Base-by-base conservation (phyloP, 1,284 basidiomycete species). In the Pterulicium gracile region DNA sequence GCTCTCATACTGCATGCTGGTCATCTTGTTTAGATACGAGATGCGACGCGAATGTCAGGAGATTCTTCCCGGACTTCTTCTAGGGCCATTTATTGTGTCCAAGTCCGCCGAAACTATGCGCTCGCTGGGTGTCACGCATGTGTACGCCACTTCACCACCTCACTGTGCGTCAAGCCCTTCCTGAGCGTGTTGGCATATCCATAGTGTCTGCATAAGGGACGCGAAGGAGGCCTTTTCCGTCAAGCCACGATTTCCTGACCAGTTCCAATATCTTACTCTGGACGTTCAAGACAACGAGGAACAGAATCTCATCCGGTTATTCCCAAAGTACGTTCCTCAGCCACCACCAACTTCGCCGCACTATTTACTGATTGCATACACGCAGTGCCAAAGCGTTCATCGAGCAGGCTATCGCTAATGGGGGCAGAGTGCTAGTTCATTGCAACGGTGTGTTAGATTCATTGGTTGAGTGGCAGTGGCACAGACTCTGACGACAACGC, bases 1-100 rank as follows among this genome's bases (percentile, higher is more conserved):
- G 39, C 40, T 27, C 34, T 14, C 46, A 36, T 18, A 48, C 39
- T 18, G 34, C 42, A 24, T 49, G 22, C 42, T 40, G 49, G 42
- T 42, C 45, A 20, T 32, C n/a, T 45, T 19, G 44, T 39, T 44
- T 49, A 93, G 89, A 59, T 96, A 96, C 58, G 92, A 96, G 62
- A 96, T 96, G 93, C 75, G 93, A 36, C 69, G 92, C 40, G 84
- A 94, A 58, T 91, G 90, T 53, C 93, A 97, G 65, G 81, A 92
- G 62, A 92, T 96, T 55, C 69, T 95, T 0, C 89, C 89, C 2
- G 79, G 79, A 7, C 75, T 97, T 35, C 75, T 80, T 40, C 77
- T 96, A 1, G 93, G 93, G 0, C 91, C 92, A 1, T 90, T 93
- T 54, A 86, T 91, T 55, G 83, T 85, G 2, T 89, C 88, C 1